phyloP scores from a whole-genome alignment of 148 eudicot species.

The Nepenthes mirabilis region DNA sequence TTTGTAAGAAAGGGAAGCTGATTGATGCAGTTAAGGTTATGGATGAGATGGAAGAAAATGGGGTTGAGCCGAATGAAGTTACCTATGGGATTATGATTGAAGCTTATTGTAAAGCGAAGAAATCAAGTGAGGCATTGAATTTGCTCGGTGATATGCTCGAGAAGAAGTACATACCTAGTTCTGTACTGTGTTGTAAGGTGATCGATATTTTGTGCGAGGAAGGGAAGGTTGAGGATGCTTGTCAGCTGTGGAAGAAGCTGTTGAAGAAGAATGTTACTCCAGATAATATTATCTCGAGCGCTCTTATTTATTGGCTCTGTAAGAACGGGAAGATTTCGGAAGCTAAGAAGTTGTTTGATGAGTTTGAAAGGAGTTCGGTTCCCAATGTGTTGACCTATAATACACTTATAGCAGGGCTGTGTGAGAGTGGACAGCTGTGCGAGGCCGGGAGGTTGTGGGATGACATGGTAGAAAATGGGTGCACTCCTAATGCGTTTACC shows the following conservation, averaged over 20 bases:
- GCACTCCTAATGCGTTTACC: slow-evolving; percentile 58
- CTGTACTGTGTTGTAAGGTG: slow-evolving; percentile 58
- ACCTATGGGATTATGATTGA: slow-evolving; percentile 80
- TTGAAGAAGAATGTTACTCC: slow-evolving; percentile 59
- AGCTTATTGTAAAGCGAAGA: slow-evolving; percentile 63
- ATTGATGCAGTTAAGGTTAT: slow-evolving; percentile 64
- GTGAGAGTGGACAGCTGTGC: slow-evolving; percentile 66
- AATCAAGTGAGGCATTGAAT: slow-evolving; percentile 60
- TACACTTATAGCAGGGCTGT: slow-evolving; percentile 68
- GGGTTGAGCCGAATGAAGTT: slow-evolving; percentile 54
- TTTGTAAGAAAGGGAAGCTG: slow-evolving; percentile 50
- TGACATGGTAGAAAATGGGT: slow-evolving; percentile 72
- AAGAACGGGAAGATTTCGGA: slow-evolving; percentile 55
- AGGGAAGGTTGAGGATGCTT: slow-evolving; percentile 51
- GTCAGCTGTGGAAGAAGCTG: slow-evolving; percentile 46
- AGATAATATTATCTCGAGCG: slow-evolving; percentile 51
- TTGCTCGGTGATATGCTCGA: slow-evolving; percentile 61
- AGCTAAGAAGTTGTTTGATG: slow-evolving; percentile 68
- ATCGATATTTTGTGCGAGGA: slow-evolving; percentile 40
- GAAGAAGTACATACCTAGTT: slow-evolving; percentile 38
- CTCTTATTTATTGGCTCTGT: slow-evolving; percentile 87
- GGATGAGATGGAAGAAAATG: slow-evolving; percentile 88
- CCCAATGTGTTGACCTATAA: slow-evolving; percentile 75
- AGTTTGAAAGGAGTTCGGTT: slow-evolving; percentile 57
- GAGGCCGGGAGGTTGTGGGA: slow-evolving; percentile 88